These are phyloP conservation scores for Saccharomycopsis hybrid DNA, from an alignment of 1,139 yeast genomes.

Conservation along the genomic window DNA sequence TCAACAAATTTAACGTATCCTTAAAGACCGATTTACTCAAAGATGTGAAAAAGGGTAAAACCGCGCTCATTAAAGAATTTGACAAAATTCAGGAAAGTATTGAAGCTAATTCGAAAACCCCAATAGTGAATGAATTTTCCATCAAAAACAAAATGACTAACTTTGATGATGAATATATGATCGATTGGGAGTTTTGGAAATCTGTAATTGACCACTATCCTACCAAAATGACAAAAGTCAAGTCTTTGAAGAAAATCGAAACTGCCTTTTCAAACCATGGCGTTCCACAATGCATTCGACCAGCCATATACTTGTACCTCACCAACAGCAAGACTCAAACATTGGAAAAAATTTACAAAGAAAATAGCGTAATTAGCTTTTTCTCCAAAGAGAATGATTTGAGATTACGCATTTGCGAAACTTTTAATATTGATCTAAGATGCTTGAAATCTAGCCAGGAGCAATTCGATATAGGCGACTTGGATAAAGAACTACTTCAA, in stretches of 20 bases:
- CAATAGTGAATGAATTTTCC: slow-evolving; percentile 10
- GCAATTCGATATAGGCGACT: slow-evolving; percentile 12
- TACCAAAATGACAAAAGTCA: slow-evolving; percentile 15
- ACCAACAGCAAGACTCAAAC: slow-evolving; percentile 18
- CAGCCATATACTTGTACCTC: slow-evolving; percentile 14
- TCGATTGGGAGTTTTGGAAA: slow-evolving; percentile 21
- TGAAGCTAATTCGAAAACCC: slow-evolving; percentile 14
- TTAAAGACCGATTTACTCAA: slow-evolving; percentile 19
- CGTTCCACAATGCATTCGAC: slow-evolving; percentile 11
- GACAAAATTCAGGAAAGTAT: slow-evolving; percentile 11
- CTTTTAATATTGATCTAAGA: slow-evolving; percentile 17
- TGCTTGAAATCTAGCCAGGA: slow-evolving; percentile 16
- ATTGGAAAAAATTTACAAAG: slow-evolving; percentile 18
- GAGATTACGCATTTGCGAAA: slow-evolving; percentile 17
- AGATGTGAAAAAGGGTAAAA: slow-evolving; percentile 19
- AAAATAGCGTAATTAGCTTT: slow-evolving; percentile 17
- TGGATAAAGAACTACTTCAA: slow-evolving; percentile 17
- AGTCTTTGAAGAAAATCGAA: slow-evolving; percentile 14
- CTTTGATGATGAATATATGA: background rate
- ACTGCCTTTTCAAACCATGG: slow-evolving; percentile 12
- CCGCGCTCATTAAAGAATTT: slow-evolving; percentile 9
- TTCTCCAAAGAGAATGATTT: slow-evolving; percentile 19
- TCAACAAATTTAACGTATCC: slow-evolving; percentile 20
- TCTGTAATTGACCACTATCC: slow-evolving; percentile 19
- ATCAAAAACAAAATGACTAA: background rate